Conservation (phyloP, 169 alveolate species). For the Fabrea salina region DNA sequence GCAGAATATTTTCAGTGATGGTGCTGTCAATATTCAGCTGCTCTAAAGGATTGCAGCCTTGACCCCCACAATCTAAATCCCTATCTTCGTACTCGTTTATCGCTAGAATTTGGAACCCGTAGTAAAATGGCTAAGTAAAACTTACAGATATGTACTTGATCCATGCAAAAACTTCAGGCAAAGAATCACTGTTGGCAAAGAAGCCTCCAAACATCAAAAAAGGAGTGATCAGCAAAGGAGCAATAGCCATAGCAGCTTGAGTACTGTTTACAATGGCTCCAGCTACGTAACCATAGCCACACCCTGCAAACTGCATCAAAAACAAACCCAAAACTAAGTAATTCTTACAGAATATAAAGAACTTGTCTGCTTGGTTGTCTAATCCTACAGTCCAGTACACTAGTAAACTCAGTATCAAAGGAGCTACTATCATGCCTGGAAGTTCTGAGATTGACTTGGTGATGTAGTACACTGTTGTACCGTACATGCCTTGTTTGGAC, state of each 20-base stretch:
- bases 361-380: not conserved
- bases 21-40: too few relatives aligned
- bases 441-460: conserved; percentile 21
- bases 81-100: not conserved
- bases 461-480: not conserved
- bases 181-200: conserved; percentile 34
- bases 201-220: conserved; percentile 52
- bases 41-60: too few relatives aligned
- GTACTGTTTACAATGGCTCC: not conserved
- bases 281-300: not conserved
- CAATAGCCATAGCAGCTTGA: conserved; percentile 33
- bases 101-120: not conserved
- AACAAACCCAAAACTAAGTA: not conserved
- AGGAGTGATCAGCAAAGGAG: conserved; percentile 41
- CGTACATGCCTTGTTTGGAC: not conserved
- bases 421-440: conserved; percentile 31
- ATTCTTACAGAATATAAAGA: not conserved
- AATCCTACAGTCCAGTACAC: conserved; percentile 31
- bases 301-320: too few relatives aligned
- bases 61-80: too few relatives aligned
- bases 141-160: conserved; percentile 45
- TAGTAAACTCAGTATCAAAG: not conserved
- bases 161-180: conserved; percentile 46
- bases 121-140: conserved; percentile 26
- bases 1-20: too few relatives aligned